Evolutionary conservation across 106 monocot species (phyloP), one percentile per base, ranked within the genome.

Genomic region (Chionographis japonica): DNA sequence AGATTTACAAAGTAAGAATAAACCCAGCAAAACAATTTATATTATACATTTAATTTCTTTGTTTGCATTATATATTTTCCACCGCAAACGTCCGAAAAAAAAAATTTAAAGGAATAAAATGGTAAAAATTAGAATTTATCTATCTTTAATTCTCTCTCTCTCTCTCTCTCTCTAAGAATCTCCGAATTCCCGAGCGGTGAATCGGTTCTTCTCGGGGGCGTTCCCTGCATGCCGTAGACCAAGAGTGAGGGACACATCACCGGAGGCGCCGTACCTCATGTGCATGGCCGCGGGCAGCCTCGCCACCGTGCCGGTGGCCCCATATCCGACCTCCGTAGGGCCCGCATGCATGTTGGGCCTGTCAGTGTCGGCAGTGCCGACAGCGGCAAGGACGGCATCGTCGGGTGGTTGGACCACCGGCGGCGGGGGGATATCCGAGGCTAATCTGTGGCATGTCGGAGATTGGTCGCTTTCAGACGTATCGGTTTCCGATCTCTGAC

Each of bases 181-280:
- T 5, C 69, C 56, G 13, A 63, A 70, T 37, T 58, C 63, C 41
- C 69, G 56, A 2, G 67, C 64, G 2, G 63, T 62, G 16, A 68
- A 59, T 50, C 78, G 75, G 46, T 14, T 54, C 39, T 66, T 70
- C 9, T 86, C 87, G 12, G 84, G 63, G 20, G 71, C 38, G 65
- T 81, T 84, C 17, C 83, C 82, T 1, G 84, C 75, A 17, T 95
- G 95, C 52, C 84, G 86, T n/a, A 95, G 88, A 12, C 95, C 95
- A 35, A 97, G 80, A 15, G 92, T 97, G 56, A 97, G 95, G 14
- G 95, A 92, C 40, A 97, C 86, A 71, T 95, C 95, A 4, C 95
- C 95, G 12, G 80, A 50, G 0, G 76, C 40, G 10, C 84, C 84
- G 6, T 74, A 74, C 57, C 79, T 50, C 56, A 80, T 70, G 39